Base-by-base conservation (phyloP, 805 yeast genomes). In the Nakazawaea ishiwadae region DNA sequence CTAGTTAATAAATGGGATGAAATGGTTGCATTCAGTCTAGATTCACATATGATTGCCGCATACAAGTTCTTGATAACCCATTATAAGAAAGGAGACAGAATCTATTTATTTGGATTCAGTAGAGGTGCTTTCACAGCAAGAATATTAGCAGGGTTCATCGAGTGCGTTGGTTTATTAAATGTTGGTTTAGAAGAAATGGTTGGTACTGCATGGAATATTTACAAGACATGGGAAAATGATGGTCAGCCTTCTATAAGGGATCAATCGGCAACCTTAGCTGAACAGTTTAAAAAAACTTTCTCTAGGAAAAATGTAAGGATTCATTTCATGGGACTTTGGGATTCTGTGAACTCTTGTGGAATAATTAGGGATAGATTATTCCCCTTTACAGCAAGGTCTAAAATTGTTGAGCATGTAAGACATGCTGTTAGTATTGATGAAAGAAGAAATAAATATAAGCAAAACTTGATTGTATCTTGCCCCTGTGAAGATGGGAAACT, bases 381-480 rank as follows among this genome's bases (percentile, higher is more conserved):
- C 47, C 85, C 86, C 0, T 77, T 65, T 47, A 67, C 81, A 1
- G 70, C 78, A 2, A 62, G 70, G 37, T 64, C 75, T 32, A 59
- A 66, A 11, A 66, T 67, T 40, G 82, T 80, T 5, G 65, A 68
- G 20, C 84, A 79, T 51, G 71, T 79, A 11, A 63, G 89, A 44
- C 87, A 81, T 54, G 85, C 86, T 0, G 71, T 81, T 2, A 75
- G 84, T 45, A 56, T 81, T 26, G 85, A 81, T 58, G 89, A 81
- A 53, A 65, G 85, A 51, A 61, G 87, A 40, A 75, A 77, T 0
- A 80, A 77, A 51, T 79, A 75, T 51, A 78, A 76, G 47, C 84
- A 77, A 46, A 74, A 75, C 33, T 56, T 75, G 31, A 75, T 79
- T 45, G 56, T 60, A 6, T 74, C 78, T 1, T 30, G 32, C 8